phyloP scores from a whole-genome alignment of 441 rosid genomes.

The Macaranga tanarius region DNA sequence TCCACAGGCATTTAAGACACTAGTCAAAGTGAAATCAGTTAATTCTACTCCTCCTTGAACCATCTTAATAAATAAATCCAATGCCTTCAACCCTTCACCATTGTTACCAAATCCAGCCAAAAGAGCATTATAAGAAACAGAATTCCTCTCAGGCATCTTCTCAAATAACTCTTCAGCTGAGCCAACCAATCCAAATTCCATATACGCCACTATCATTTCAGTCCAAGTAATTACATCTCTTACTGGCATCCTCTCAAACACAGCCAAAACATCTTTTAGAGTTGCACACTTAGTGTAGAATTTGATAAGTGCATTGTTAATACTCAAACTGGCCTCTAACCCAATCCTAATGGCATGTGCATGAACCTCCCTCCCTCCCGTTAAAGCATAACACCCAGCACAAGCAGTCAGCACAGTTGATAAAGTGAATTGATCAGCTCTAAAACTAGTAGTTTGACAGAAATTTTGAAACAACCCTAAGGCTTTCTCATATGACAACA shows the following conservation, averaged over 20 bases:
- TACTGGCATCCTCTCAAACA: slow-evolving; percentile 50
- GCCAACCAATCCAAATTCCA: slow-evolving; percentile 63
- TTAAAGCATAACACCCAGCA: slow-evolving; percentile 34
- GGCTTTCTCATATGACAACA: slow-evolving; percentile 38
- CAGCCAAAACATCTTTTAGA: slow-evolving; percentile 38
- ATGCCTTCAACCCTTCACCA: slow-evolving; percentile 47
- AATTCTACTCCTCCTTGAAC: slow-evolving; percentile 50
- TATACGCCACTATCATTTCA: slow-evolving; percentile 58
- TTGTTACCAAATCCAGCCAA: slow-evolving; percentile 68
- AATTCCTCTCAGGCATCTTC: slow-evolving; percentile 60
- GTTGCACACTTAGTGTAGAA: slow-evolving; percentile 55
- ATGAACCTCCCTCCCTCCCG: slow-evolving; percentile 65
- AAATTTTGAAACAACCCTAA: slow-evolving; percentile 47
- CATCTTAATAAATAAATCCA: slow-evolving; percentile 54
- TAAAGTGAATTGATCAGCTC: slow-evolving; percentile 54
- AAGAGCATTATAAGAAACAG: slow-evolving; percentile 55
- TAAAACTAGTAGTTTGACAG: slow-evolving; percentile 33
- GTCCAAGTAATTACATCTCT: slow-evolving; percentile 68
- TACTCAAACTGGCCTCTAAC: slow-evolving; percentile 51
- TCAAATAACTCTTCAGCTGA: slow-evolving; percentile 54
- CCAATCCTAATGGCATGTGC: slow-evolving; percentile 58
- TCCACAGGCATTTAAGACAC: slow-evolving; percentile 63
- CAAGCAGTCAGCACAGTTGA: slow-evolving; percentile 64
- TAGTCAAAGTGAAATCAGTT: slow-evolving; percentile 64
- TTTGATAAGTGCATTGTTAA: slow-evolving; percentile 61